Base-by-base conservation (phyloP, 2,329 filamentous ascomycete genomes). In the Exophiala calicioides region DNA sequence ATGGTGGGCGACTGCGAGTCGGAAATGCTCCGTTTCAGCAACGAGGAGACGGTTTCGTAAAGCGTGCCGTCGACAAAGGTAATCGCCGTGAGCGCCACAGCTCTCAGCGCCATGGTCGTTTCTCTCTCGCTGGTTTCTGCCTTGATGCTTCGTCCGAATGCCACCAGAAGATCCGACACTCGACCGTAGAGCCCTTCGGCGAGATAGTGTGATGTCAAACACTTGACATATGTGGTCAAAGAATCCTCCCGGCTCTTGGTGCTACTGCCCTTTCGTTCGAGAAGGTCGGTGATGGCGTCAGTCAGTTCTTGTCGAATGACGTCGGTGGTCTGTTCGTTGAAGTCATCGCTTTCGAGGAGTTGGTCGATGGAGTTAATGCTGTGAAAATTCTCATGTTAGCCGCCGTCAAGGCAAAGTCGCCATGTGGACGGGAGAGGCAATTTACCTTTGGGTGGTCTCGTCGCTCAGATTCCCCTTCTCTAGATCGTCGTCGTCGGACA, bases 241-340 rank as follows among this genome's bases (percentile, higher is more conserved):
- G 77, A 78, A 30, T 80, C 74, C 59, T 89, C 85, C 41, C 89
- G 81, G 16, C 82, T 81, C 53, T 86, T 80, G 18, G 77, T 79
- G 56, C 83, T 89, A 66, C 84, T 88, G 56, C 85, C 82, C 74
- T 94, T 95, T 59, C 87, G 83, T 58, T 87, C 81, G 44, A 85
- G 75, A 20, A 95, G 79, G 57, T 86, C 82, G 36, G 84, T 76
- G 53, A 94, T 82, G 47, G 84, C 79, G 52, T 83, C 78, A 20
- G 76, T 72, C 24, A 90, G 69, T 46, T 80, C 77, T 12, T 79
- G 69, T 34, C 81, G 77, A 78, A 86, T 87, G 15, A 72, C 71
- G 19, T 76, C 75, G 37, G 74, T 68, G 9, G 68, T 65, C 13
- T 74, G 65, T 19, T 76, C 71, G 6, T 78, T 75, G 23, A 70